Conservation (phyloP, 352 stramenopile genomes). For the Phytophthora macrochlamydospora region DNA sequence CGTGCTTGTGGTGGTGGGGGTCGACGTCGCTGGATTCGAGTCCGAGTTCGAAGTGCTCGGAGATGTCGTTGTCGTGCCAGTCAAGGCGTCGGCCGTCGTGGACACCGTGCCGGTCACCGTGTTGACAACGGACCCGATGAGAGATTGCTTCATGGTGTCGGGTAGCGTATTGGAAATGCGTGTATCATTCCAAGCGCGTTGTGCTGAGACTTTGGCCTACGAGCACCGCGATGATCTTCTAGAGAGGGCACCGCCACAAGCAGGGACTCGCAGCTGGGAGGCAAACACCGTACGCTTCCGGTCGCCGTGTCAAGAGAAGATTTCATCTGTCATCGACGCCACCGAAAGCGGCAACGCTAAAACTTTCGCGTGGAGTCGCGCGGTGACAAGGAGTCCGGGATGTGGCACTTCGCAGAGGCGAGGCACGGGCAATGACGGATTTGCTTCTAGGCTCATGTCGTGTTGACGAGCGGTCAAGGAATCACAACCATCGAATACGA, state of each 20-base stretch:
- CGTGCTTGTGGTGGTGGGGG: background rate
- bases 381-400: conserved; percentile 4
- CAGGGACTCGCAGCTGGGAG: background rate
- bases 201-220: background rate
- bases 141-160: conserved; percentile 25
- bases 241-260: background rate
- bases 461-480: conserved; percentile 8
- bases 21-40: background rate
- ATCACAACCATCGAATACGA: background rate
- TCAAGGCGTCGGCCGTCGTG: conserved; percentile 13
- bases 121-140: conserved; percentile 22
- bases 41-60: background rate
- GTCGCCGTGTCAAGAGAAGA: conserved; percentile 5
- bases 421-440: background rate
- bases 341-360: conserved; percentile 15
- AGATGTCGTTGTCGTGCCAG: conserved; percentile 7
- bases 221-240: too few relatives aligned
- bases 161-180: background rate
- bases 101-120: conserved; percentile 18
- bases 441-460: background rate
- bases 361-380: conserved; percentile 22
- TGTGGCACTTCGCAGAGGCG: conserved; percentile 31
- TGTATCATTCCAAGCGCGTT: background rate
- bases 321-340: background rate
- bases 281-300: conserved; percentile 10